phyloP scores from a whole-genome alignment of 768 basidiomycete species.

The Psilocybe subaeruginosa region DNA sequence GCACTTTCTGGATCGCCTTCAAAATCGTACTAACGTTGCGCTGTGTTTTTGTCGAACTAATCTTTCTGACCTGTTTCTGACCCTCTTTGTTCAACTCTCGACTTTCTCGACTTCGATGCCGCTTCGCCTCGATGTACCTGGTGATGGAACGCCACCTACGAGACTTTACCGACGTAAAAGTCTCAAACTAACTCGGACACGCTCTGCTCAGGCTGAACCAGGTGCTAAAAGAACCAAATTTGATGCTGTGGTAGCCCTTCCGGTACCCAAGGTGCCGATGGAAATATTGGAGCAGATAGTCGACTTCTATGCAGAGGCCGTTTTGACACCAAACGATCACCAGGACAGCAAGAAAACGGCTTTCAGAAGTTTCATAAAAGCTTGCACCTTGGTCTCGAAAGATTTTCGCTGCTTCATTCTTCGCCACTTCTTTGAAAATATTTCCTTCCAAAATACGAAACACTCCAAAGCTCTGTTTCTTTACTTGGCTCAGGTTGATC shows the following conservation, averaged over 20 bases:
- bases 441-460: conserved; percentile 27
- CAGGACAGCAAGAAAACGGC: conserved; percentile 12
- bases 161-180: conserved; percentile 1
- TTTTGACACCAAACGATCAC: conserved; percentile 10
- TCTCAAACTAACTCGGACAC: conserved; percentile 2
- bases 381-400: conserved; percentile 44
- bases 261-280: conserved; percentile 33
- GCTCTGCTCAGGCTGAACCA: not conserved
- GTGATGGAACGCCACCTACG: not conserved
- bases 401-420: conserved; percentile 45
- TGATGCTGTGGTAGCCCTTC: not conserved
- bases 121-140: conserved; percentile 4
- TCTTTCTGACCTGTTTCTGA: not conserved
- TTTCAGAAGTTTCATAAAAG: conserved; percentile 34
- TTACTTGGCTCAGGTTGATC: conserved; percentile 15
- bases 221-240: not conserved
- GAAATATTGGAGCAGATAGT: conserved; percentile 41
- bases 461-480: conserved; percentile 12
- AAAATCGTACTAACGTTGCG: not conserved
- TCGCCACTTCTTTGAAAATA: conserved; percentile 36
- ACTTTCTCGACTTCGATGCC: not conserved
- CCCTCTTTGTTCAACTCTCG: not conserved
- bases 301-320: conserved; percentile 23
- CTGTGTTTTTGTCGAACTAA: not conserved
- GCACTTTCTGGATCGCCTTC: too few species aligned